These are phyloP conservation scores for Tulasnella sp. DNA, from an alignment of 768 basidiomycete species.

Conservation along the genomic window DNA sequence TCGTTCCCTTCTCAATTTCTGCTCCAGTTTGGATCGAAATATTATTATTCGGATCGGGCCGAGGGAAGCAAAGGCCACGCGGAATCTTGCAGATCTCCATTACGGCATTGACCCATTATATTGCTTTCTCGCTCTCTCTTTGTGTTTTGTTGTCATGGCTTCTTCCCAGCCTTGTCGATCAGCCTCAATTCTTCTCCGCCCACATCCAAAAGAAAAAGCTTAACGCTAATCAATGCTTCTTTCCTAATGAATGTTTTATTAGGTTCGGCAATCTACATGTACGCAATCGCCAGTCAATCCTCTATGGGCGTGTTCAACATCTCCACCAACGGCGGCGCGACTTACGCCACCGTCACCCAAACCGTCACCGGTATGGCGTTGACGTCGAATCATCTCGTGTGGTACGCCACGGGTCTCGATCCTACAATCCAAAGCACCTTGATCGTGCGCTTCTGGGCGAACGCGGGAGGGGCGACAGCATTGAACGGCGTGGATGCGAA, in stretches of 20 bases:
- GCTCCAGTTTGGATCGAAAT: no score
- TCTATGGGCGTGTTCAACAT: background rate
- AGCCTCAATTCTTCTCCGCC: no score
- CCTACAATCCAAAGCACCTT: background rate
- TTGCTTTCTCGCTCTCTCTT: no score
- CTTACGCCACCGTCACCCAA: background rate
- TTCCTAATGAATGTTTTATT: no score
- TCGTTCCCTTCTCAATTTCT: background rate
- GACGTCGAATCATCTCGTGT: background rate
- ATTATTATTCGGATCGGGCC: no score
- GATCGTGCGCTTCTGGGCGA: background rate
- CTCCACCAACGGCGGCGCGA: background rate
- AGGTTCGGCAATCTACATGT: background rate
- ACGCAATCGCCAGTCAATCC: background rate
- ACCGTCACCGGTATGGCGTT: background rate
- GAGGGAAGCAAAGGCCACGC: no score
- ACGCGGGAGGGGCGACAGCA: background rate
- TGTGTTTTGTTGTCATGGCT: no score
- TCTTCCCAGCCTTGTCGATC: no score
- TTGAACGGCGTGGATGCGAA: background rate
- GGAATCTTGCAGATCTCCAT: no score
- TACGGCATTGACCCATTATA: no score
- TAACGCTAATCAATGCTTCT: background rate
- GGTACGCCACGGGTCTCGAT: background rate
- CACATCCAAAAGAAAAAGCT: no score